Percentiles rank a stretch among this genome's conserved stretches.
phyloP scores from a whole-genome alignment of 305 asterid genomes.

The Fraxinus dipetala region DNA sequence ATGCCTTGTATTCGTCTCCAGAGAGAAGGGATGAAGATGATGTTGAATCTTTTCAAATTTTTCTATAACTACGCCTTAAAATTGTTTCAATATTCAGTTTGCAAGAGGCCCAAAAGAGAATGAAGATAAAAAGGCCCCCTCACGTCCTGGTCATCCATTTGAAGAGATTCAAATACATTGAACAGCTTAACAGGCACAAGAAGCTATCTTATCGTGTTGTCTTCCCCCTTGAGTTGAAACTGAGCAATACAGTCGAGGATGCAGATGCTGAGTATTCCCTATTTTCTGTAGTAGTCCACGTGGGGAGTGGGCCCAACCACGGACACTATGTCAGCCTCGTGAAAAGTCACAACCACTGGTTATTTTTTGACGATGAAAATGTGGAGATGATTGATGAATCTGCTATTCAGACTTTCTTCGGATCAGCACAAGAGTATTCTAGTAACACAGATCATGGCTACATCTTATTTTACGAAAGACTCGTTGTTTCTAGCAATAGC shows the following conservation, averaged over 20 bases:
- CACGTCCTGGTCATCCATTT: constrained; percentile 52
- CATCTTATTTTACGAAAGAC: constrained; percentile 45
- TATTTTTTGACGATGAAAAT: constrained; percentile 49
- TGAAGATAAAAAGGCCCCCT: constrained; percentile 57
- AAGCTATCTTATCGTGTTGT: constrained; percentile 54
- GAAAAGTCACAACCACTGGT: constrained; percentile 59
- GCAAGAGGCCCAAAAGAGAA: constrained; percentile 65
- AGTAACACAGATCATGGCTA: constrained; percentile 55
- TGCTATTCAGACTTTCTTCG: constrained; percentile 51
- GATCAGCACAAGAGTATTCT: constrained; percentile 57
- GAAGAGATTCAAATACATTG: constrained; percentile 53
- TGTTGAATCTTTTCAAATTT: background rate
- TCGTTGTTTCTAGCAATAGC: constrained; percentile 33
- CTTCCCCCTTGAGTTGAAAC: constrained; percentile 51
- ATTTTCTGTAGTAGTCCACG: constrained; percentile 51
- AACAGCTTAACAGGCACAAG: constrained; percentile 48
- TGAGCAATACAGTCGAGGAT: constrained; percentile 55
- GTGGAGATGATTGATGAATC: constrained; percentile 61
- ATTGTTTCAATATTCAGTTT: constrained; percentile 36
- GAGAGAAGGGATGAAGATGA: background rate
- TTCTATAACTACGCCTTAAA: background rate
- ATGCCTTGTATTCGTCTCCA: background rate
- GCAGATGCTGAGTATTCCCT: constrained; percentile 52
- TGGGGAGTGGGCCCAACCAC: constrained; percentile 57
- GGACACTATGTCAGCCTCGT: constrained; percentile 54